Evolutionary conservation across 2,329 filamentous ascomycete genomes (phyloP).

Genomic region (Tricladium varicosporioides): DNA sequence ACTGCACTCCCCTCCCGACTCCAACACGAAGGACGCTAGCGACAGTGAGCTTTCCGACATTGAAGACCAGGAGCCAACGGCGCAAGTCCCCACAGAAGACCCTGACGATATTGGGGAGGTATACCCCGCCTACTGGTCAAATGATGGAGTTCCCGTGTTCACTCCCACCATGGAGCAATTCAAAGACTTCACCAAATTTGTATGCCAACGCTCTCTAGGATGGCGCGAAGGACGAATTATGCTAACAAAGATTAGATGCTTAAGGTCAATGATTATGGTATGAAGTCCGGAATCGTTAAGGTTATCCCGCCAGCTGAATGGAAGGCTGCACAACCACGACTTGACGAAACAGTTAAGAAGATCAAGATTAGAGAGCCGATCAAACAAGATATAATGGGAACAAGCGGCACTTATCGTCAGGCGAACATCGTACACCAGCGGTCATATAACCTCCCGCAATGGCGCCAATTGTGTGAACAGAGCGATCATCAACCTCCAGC

Average conservation of each 20-base stretch:
- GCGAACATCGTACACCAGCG: constrained; percentile 95
- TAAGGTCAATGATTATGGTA: constrained; percentile 87
- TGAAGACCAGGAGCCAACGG: constrained; percentile 39
- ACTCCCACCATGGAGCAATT: constrained; percentile 95
- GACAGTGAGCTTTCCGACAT: constrained; percentile 66
- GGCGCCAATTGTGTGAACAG: constrained; percentile 90
- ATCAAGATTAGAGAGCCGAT: constrained; percentile 96
- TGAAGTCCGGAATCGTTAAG: constrained; percentile 97
- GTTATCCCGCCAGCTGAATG: constrained; percentile 92
- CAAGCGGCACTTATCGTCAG: constrained; percentile 92
- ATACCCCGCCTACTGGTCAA: constrained; percentile 81
- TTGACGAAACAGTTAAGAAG: constrained; percentile 85
- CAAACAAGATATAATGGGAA: constrained; percentile 96
- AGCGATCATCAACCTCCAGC: constrained; percentile 95
- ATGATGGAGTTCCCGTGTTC: constrained; percentile 85
- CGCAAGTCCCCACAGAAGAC: constrained; percentile 38
- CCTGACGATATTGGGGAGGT: constrained; percentile 73
- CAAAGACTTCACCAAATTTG: constrained; percentile 86
- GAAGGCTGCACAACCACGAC: constrained; percentile 74
- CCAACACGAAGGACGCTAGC: constrained; percentile 58
- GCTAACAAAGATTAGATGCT: constrained; percentile 53
- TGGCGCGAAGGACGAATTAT: not conserved
- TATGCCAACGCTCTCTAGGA: constrained; percentile 45
- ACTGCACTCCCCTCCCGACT: constrained; percentile 63
- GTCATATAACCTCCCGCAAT: constrained; percentile 95